Evolutionary conservation across 192 early-diverging fungal species (phyloP), one percentile per base, ranked within the genome.

Genomic region (Coemansia sp.): DNA sequence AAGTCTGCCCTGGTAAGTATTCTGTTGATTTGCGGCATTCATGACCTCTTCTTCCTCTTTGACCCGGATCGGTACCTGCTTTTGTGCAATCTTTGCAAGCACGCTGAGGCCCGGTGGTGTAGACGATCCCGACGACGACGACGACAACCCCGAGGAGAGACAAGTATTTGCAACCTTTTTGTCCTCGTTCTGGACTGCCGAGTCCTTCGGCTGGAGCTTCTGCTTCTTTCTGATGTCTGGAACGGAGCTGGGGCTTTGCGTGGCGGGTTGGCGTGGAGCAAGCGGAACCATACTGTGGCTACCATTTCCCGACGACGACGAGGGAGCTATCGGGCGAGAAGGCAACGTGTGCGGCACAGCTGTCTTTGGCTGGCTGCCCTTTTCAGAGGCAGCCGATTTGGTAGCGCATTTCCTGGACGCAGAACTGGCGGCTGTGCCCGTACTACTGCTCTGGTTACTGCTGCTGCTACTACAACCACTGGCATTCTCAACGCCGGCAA

Each of bases 41-140:
- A 33, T 12, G 33, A 23, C 7, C 15, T 26, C 11, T 20, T 57
- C 44, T 20, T 65, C 56, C 23, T 39, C 11, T 12, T 67, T 71
- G 2, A 78, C 76, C 11, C 57, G 43, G 23, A 81, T 73, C 12
- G 74, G 73, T 41, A 62, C 55, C 58, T 76, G 78, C 41, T 72
- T 63, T 34, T 81, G 78, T 24, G 73, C 78, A 21, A 68, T 75
- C 41, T 75, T 75, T 10, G 78, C 78, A 43, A 80, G 39, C 14
- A 80, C 77, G 66, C 72, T 70, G 9, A 80, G 69, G 1, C 77
- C 69, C 1, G 77, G 77, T 14, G 77, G 77, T 18, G 77, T 80
- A 30, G 35, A 62, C 8, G 68, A 58, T 24, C 76, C 71, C 0
- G 76, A 77, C 8, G 64, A 36, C 21, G 71, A 26, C 33, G 58